Base-by-base conservation (phyloP, 1,139 yeast species). In the Chernovozyma aurita region DNA sequence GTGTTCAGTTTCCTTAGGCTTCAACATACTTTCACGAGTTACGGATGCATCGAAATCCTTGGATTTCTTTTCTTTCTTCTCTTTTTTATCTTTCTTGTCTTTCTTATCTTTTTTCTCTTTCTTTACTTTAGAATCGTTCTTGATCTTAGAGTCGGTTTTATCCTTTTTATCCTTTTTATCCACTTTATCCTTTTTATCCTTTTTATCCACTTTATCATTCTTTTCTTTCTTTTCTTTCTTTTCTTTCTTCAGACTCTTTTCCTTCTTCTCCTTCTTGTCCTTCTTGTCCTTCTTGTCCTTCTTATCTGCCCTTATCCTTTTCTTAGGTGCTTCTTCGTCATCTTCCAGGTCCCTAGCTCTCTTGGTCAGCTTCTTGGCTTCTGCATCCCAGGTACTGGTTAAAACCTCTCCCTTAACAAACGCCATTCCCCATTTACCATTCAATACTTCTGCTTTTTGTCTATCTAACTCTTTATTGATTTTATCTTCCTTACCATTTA, bases 371-470 rank as follows among this genome's bases (percentile, higher is more conserved):
- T 41, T 44, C 42, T 41, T 45, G 22, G 39, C 36, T 3, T 40
- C 41, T n/a, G 73, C 63, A 53, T 86, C 92, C 85, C 95, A 83
- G 0, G 97, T 85, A 47, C 95, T 87, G 38, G 74, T 73, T 42
- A 92, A 63, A 1, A 82, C 81, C 35, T 85, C 96, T 2, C 97
- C 97, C 52, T 73, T 79, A 9, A 90, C 83, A 60, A 92, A 92
- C 42, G 78, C 77, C 61, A 90, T 79, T 5, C 97, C 96, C 83
- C 90, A 81, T 49, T 80, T 82, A 4, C 95, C 95, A 48, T 76
- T 75, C 27, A 84, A 67, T 37, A 86, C 78, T 38, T 74, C 73
- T 14, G 84, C 83, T 34, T 77, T 76, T 48, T 79, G 80, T 40
- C 76, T 68, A 28, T 84, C 90, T 44, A 84, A 56, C 49, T 80